These are phyloP conservation scores for Coemansia sp. DNA, from an alignment of 371 early-diverging fungal species.

Conservation along the genomic window DNA sequence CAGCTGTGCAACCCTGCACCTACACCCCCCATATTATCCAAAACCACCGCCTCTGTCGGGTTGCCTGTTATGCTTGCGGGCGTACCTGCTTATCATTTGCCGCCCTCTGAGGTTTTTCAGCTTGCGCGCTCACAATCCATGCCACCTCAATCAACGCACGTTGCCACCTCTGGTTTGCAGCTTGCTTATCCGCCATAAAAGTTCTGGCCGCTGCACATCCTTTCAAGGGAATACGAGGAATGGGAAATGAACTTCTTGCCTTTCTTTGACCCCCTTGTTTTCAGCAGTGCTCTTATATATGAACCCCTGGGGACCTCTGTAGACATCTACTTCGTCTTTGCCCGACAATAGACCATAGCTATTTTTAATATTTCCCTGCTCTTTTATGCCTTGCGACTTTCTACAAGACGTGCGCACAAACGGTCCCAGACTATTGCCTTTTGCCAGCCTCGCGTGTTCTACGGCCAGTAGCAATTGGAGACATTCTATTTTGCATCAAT, in stretches of 20 bases:
- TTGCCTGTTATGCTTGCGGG: neutral
- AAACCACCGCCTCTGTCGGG: neutral
- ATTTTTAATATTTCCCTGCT: conserved; percentile 1
- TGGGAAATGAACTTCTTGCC: conserved; percentile 2
- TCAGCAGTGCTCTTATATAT: conserved; percentile 1
- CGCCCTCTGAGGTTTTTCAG: neutral
- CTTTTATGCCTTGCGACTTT: conserved; percentile 9
- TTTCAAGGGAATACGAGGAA: neutral
- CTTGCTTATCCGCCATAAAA: neutral
- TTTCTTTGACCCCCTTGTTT: conserved; percentile 2
- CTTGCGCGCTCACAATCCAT: neutral
- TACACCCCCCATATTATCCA: neutral
- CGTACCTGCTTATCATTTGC: neutral
- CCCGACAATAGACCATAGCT: conserved; percentile 11
- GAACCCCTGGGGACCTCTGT: conserved; percentile 10
- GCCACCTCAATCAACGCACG: neutral
- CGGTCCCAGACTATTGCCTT: conserved; percentile 1
- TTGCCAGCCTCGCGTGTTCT: neutral
- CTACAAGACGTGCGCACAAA: conserved; percentile 7
- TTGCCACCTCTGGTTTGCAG: conserved; percentile 3
- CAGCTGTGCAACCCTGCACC: neutral
- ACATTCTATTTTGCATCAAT: conserved; percentile 10
- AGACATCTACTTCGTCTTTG: conserved; percentile 15
- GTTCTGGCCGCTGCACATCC: neutral
- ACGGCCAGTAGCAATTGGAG: conserved; percentile 6